Conservation (phyloP, 2,329 filamentous ascomycete species). For the Pseudopithomyces maydicus region DNA sequence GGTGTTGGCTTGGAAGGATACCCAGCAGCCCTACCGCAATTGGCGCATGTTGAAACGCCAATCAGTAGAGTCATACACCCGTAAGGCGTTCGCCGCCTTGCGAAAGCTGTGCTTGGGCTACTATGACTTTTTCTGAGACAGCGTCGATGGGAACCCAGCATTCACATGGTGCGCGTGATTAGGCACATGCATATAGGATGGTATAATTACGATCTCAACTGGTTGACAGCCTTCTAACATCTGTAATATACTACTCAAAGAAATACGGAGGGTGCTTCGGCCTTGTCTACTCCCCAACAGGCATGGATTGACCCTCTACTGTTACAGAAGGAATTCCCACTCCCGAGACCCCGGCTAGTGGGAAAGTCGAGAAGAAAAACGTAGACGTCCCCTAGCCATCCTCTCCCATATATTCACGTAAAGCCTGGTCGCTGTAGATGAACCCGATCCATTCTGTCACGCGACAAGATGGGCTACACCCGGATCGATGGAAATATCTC, state of each 20-base stretch:
- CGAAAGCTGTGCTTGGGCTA: no score
- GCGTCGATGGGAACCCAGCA: no score
- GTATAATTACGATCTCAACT: neutral
- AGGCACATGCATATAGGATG: neutral
- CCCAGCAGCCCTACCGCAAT: no score
- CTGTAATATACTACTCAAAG: neutral
- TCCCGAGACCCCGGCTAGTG: neutral
- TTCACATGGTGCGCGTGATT: no score
- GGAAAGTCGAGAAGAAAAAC: neutral
- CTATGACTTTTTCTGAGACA: no score
- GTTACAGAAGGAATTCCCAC: neutral
- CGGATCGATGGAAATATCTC: neutral
- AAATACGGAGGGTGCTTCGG: neutral
- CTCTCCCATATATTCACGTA: neutral
- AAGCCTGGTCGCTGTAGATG: neutral
- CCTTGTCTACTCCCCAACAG: neutral
- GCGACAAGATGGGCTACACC: neutral
- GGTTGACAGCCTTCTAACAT: neutral
- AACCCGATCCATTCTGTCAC: neutral
- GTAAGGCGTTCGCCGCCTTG: no score
- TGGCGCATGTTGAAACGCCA: no score
- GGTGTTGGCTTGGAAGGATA: no score
- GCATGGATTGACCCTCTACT: slow-evolving; percentile 2
- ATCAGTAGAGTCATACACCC: no score
- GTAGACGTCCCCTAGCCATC: neutral